Evolutionary conservation across 2,329 filamentous ascomycete genomes (phyloP), one percentile per base, ranked within the genome.

Genomic region (Phaeosphaeria sp.): DNA sequence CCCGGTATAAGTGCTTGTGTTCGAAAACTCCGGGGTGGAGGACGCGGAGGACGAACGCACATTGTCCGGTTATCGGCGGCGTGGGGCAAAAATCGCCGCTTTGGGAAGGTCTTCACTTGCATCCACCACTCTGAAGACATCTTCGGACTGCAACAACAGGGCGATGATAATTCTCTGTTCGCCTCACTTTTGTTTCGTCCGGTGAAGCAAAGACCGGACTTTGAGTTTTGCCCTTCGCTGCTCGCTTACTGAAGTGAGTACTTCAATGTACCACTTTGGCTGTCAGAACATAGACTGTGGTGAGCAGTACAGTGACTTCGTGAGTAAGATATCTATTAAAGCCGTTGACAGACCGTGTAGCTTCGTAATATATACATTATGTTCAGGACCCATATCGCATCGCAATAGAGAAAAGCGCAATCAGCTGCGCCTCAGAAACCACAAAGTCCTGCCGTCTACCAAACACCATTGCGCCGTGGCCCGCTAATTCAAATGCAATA

Each of bases 31-130:
- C 30, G 30, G 30, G 8, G 30, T 36, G 30, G 5, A 7, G 30
- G 30, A 13, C 30, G 30, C 30, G 11, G 11, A 36, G 40, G 39
- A 44, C 49, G 43, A 51, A 51, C 24, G 33, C 17, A 18, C 48
- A 40, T 40, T 17, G 22, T 42, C 50, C 50, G 50, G 40, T 52
- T 52, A 52, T 52, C 42, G 50, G 50, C 50, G 50, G 50, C 9
- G 40, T 45, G 50, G 15, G 22, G 39, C 49, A 30, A 25, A 30
- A 36, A 36, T 13, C 15, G 30, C 49, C 39, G 17, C 17, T 18
- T 51, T 18, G 27, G 39, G 49, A 24, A 51, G 36, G 49, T 44
- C 20, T 21, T 42, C 33, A 21, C 20, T 50, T 6, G 18, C n/a
- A 20, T 30, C 46, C 11, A 21, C 25, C n/a, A 49, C 21, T n/a